These are phyloP conservation scores for Globisporangium spinosum DNA, from an alignment of 352 stramenopile species.

Conservation along the genomic window DNA sequence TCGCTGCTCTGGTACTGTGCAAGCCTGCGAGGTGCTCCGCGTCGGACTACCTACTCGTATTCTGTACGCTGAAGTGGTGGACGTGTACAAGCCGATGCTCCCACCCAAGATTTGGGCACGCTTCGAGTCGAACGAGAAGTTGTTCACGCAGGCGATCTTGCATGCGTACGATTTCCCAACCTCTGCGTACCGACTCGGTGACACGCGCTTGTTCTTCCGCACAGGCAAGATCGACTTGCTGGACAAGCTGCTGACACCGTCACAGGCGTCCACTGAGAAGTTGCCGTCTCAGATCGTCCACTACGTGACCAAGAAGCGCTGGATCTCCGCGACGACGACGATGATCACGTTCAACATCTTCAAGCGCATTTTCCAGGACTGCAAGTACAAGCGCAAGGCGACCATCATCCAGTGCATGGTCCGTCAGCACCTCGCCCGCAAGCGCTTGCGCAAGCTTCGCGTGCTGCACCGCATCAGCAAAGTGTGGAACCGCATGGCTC, in stretches of 20 bases:
- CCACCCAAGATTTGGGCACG: conserved; percentile 55
- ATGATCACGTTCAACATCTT: conserved; percentile 74
- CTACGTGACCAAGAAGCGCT: conserved; percentile 78
- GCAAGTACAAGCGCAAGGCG: conserved; percentile 64
- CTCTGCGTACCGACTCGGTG: conserved; percentile 71
- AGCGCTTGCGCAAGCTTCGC: conserved; percentile 57
- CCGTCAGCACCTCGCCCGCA: conserved; percentile 68
- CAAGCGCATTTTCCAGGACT: conserved; percentile 63
- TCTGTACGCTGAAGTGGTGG: conserved; percentile 81
- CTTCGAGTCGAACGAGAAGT: conserved; percentile 82
- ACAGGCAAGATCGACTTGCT: conserved; percentile 85
- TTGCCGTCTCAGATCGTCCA: conserved; percentile 40
- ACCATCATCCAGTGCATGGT: conserved; percentile 79
- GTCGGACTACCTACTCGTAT: conserved; percentile 83
- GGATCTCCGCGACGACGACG: conserved; percentile 63
- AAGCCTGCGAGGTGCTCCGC: conserved; percentile 79
- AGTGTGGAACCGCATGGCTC: conserved; percentile 60
- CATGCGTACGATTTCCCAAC: conserved; percentile 75
- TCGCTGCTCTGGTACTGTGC: conserved; percentile 65
- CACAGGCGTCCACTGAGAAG: conserved; percentile 24
- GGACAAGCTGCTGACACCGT: conserved; percentile 69
- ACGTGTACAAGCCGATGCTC: conserved; percentile 75
- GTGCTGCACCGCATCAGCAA: conserved; percentile 56
- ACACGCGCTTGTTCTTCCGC: conserved; percentile 81
- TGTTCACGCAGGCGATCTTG: conserved; percentile 84